A percentile compares a stretch with the other conserved stretches of the same genome.
These are phyloP conservation scores for Fusarium pilosicola DNA, from an alignment of 2,329 filamentous ascomycete genomes.

Conservation along the genomic window DNA sequence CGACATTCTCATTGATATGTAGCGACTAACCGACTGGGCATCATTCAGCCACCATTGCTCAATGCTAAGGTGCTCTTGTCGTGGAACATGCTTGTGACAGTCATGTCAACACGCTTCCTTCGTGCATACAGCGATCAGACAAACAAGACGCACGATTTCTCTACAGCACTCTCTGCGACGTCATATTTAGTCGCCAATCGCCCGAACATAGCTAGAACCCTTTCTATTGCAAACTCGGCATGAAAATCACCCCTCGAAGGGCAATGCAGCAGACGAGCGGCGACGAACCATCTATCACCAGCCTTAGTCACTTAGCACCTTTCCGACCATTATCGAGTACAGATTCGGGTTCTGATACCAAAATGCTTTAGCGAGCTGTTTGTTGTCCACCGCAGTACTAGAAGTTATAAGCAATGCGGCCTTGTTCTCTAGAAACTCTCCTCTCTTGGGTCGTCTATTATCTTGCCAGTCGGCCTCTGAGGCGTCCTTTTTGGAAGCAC, in stretches of 20 bases:
- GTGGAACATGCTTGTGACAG: neutral
- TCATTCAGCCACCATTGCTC: too few relatives aligned
- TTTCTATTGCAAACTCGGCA: neutral
- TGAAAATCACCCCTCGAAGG: neutral
- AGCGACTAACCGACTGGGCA: neutral
- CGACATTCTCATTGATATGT: neutral
- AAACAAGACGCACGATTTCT: neutral
- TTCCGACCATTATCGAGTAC: neutral
- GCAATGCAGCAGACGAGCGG: neutral
- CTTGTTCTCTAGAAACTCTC: too few relatives aligned
- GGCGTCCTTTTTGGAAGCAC: too few relatives aligned
- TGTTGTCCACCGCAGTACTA: too few relatives aligned
- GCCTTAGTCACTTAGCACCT: too few relatives aligned
- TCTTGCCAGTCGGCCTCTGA: too few relatives aligned
- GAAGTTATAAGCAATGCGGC: too few relatives aligned
- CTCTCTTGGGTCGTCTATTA: too few relatives aligned
- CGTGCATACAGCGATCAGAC: neutral
- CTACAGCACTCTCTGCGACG: too few relatives aligned
- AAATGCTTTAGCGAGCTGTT: too few relatives aligned
- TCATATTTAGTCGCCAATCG: neutral
- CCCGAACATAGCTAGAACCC: neutral
- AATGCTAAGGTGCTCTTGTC: too few relatives aligned
- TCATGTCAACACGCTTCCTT: neutral
- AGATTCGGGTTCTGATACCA: neutral
- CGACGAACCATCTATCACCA: too few relatives aligned